Conservation (phyloP, 495 filamentous ascomycete genomes). For the Penicillium chermesinum region DNA sequence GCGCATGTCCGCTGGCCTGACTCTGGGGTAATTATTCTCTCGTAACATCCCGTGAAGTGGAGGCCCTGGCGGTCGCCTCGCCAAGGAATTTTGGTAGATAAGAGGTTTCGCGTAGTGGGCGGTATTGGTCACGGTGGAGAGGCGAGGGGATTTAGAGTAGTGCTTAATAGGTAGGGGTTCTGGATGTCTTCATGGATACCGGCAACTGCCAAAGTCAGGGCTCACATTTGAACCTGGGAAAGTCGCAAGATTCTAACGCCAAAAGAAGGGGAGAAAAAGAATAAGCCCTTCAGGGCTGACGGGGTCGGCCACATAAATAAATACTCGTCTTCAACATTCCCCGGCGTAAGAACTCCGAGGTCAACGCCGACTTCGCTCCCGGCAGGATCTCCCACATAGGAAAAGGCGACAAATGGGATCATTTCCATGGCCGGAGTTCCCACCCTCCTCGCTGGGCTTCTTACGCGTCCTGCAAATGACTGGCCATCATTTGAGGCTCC, state of each 20-base stretch:
- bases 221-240: too few species aligned
- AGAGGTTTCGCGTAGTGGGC: slow-evolving; percentile 20
- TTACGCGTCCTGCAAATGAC: not conserved
- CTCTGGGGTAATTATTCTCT: slow-evolving; percentile 31
- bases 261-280: not conserved
- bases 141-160: not conserved
- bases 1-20: not conserved
- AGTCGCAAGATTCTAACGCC: too few species aligned
- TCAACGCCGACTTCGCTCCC: not conserved
- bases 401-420: not conserved
- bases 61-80: slow-evolving; percentile 4
- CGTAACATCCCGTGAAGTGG: slow-evolving; percentile 16
- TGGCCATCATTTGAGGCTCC: too few species aligned
- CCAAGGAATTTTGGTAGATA: slow-evolving; percentile 19
- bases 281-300: too few species aligned
- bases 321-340: not conserved
- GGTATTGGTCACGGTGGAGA: slow-evolving; percentile 20
- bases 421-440: not conserved
- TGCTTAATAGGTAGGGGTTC: not conserved
- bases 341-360: not conserved
- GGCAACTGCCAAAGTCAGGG: too few species aligned
- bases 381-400: not conserved
- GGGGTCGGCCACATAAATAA: not conserved
- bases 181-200: too few species aligned
- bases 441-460: not conserved